A percentile compares a stretch with the other conserved stretches of the same genome.
Evolutionary conservation across 805 yeast species (phyloP).

Genomic region (Ogataea degrootiae): DNA sequence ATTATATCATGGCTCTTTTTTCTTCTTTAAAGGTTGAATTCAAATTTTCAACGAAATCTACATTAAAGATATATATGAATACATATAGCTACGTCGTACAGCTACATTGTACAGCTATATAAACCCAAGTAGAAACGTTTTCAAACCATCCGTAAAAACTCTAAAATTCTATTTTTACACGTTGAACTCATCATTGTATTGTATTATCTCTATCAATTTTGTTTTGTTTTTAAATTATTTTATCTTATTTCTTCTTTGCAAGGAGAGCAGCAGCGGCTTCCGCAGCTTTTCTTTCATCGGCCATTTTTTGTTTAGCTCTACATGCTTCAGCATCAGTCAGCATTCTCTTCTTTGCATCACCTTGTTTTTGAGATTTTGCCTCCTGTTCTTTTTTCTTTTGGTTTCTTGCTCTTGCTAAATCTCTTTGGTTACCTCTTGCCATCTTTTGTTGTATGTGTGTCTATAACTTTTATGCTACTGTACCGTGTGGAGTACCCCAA

Average conservation of each 20-base stretch:
- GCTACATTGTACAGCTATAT: too few relatives aligned
- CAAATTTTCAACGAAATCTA: too few relatives aligned
- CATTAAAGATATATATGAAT: too few relatives aligned
- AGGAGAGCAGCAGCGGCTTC: constrained; percentile 17
- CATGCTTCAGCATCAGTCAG: constrained; percentile 87
- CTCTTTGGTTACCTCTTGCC: constrained; percentile 98
- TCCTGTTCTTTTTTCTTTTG: constrained; percentile 69
- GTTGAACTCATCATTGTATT: not conserved
- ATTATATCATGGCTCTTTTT: too few relatives aligned
- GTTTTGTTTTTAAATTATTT: not conserved
- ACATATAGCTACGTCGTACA: too few relatives aligned
- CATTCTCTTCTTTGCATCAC: constrained; percentile 82
- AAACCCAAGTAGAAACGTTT: too few relatives aligned
- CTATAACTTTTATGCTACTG: too few relatives aligned
- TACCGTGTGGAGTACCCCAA: too few relatives aligned
- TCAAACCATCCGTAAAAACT: too few relatives aligned
- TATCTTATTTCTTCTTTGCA: constrained; percentile 6
- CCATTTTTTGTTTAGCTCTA: constrained; percentile 83
- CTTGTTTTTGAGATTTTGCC: constrained; percentile 60
- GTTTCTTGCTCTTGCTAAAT: constrained; percentile 85
- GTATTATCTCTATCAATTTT: not conserved
- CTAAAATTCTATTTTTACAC: not conserved
- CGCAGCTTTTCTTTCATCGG: constrained; percentile 41
- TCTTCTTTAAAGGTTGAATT: too few relatives aligned
- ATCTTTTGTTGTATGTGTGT: constrained; percentile 31